Evolutionary conservation across 768 basidiomycete genomes (phyloP), one percentile per base, ranked within the genome.

Genomic region (Rubroboletus pulcherrimus): DNA sequence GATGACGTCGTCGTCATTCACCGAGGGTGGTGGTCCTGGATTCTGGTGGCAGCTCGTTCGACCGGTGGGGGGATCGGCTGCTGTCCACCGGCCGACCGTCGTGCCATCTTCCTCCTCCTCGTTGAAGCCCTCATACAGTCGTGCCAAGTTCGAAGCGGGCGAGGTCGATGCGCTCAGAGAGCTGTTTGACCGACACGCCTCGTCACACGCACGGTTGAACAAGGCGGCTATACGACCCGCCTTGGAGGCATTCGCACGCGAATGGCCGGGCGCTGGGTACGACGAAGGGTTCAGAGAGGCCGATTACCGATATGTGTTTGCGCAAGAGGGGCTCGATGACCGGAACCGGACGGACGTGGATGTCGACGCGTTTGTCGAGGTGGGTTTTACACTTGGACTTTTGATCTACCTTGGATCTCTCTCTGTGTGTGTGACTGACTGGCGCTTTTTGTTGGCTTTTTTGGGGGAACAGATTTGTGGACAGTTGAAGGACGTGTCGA

Each of bases 341-440:
- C 21, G 31, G 35, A 30, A 72, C 21, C 75, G 78, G 62, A 70
- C 72, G 30, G 78, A 80, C 29, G 72, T 97, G 45, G 83, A 86
- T 58, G 84, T 92, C 63, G 89, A 95, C 60, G 90, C 91, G 66
- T 95, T 95, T 69, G 77, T 94, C 47, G 92, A 95, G 82, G 91
- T 49, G 19, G 10, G 11, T 11, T 10, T n/a, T 2, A 40, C 11
- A 11, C 11, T 26, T 15, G 2, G 24, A 24, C 24, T 4, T 24
- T 24, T 24, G 24, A 24, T 2, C 24, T 4, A 24, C 24, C 24
- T 24, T n/a, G 24, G 24, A 4, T 24, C 24, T 4, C 24, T 24
- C 24, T 24, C 2, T 24, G 24, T 4, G 24, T 24, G 24, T 91
- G 60, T 14, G 84, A 73, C 26, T 35, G 1, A 45, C 49, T 30